These are phyloP conservation scores for Entoloma clypeatum DNA, from an alignment of 1,284 basidiomycete species.

Conservation along the genomic window DNA sequence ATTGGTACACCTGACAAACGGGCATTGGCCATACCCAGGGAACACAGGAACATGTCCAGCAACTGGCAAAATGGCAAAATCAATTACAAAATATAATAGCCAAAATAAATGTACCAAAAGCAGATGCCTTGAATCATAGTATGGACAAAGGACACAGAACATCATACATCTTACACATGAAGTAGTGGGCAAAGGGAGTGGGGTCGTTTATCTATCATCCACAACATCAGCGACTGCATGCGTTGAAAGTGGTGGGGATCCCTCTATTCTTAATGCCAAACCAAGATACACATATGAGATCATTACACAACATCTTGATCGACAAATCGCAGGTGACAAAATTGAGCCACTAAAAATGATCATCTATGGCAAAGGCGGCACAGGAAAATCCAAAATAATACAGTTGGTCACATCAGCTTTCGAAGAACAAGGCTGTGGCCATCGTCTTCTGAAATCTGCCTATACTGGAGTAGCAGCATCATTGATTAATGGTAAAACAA, in stretches of 20 bases:
- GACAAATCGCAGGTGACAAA: conserved; percentile 6
- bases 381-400: conserved; percentile 32
- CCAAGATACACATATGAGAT: conserved; percentile 23
- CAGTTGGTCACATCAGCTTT: conserved; percentile 28
- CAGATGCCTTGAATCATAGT: too few relatives aligned
- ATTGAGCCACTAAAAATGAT: conserved; percentile 25
- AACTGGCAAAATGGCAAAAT: too few relatives aligned
- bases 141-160: too few relatives aligned
- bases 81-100: too few relatives aligned
- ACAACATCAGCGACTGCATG: conserved; percentile 1
- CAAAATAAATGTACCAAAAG: too few relatives aligned
- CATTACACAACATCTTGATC: conserved; percentile 15
- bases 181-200: too few relatives aligned
- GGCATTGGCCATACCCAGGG: too few relatives aligned
- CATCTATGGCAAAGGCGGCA: conserved; percentile 30
- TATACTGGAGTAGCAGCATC: conserved; percentile 33
- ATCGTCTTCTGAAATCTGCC: conserved; percentile 27
- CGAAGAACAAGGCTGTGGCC: background rate
- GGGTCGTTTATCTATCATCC: background rate
- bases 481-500: conserved; percentile 28
- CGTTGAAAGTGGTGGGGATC: background rate
- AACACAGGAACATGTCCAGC: too few relatives aligned
- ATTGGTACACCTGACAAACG: too few relatives aligned
- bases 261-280: conserved; percentile 14
- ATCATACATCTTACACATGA: too few relatives aligned